Base-by-base conservation (phyloP, 345 rosid species). In the Arabis alpina region DNA sequence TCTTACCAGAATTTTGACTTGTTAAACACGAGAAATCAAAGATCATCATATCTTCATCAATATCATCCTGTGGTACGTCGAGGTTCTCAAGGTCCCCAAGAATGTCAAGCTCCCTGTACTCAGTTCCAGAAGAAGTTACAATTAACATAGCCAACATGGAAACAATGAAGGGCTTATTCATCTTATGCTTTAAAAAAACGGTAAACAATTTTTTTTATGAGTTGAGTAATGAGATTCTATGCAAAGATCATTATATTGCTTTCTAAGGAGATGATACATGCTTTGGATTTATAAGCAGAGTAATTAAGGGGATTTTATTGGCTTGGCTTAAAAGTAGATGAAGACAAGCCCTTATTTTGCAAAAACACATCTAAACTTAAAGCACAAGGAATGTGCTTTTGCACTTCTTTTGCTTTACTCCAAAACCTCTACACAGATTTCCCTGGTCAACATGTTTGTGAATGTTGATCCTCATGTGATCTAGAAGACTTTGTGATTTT, bases 291-390 rank as follows among this genome's bases (percentile, higher is more conserved):
- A 85, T 79, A 65, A 60, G 77, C 44, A 56, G 76, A 78, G 80
- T 89, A 82, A 78, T 70, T 79, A 82, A 84, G 79, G 68, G 77
- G 56, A 41, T 68, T 70, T 44, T 79, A 64, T 83, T 66, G 87
- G 86, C 97, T 94, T 94, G 81, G 89, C 98, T 94, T 94, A 86
- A 81, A 94, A 94, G 98, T 80, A 82, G 68, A 88, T 82, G 85
- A 86, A 88, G 81, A 72, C 76, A 76, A 63, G 0, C 48, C 50
- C 81, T 71, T 70, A 82, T 80, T 83, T 84, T 83, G 77, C 82
- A 75, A 6, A 34, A 6, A 77, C 82, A 82, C 63, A 85, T 81
- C 84, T 30, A 80, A 81, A 71, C 97, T 90, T 94, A 59, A 89
- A 89, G 98, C 81, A 80, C 87, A 91, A 92, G 98, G 79, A 73